Evolutionary conservation across 306 rosid genomes (phyloP), one percentile per base, ranked within the genome.

Genomic region (Glycyrrhiza uralensis): DNA sequence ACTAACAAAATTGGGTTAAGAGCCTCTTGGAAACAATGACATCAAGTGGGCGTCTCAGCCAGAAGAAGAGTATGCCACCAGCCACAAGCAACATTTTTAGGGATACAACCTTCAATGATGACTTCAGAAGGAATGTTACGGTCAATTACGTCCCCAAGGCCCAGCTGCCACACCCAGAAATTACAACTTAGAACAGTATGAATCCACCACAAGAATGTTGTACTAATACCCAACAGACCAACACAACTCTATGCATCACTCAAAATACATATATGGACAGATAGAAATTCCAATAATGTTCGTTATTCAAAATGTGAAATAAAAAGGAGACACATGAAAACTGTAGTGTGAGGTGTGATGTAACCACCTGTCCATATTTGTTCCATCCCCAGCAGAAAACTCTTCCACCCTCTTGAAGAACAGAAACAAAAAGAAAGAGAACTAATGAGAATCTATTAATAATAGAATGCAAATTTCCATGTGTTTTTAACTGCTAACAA

Each of bases 341-440:
- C 30, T 32, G 45, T 75, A 10, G 61, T 29, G 74, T 6, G 13
- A 75, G 7, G 61, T 29, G 74, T 6, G 13, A 75, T 26, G 10
- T 42, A 56, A 44, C 60, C 78, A 90, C 98, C 96, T 93, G 98
- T 15, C 98, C 98, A 30, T 93, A 90, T 75, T 93, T 93, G 91
- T 93, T 93, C 98, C 98, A 93, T 29, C 98, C 98, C 96, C 98
- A 93, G 85, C 93, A 82, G 66, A 93, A 93, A 22, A 87, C 90
- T 73, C 87, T 88, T 13, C 85, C 85, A 66, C 87, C 83, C 35
- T 79, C 98, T 92, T 57, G 58, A 79, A 75, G 81, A 71, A 46
- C 30, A 78, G 38, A 52, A 59, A 63, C 17, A 76, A 57, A n/a
- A 36, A 36, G 29, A 35, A 35, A 35, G 9, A 23, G 14, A 76